phyloP scores from a whole-genome alignment of 2,329 filamentous ascomycete genomes.

The Neospermospora avenae region DNA sequence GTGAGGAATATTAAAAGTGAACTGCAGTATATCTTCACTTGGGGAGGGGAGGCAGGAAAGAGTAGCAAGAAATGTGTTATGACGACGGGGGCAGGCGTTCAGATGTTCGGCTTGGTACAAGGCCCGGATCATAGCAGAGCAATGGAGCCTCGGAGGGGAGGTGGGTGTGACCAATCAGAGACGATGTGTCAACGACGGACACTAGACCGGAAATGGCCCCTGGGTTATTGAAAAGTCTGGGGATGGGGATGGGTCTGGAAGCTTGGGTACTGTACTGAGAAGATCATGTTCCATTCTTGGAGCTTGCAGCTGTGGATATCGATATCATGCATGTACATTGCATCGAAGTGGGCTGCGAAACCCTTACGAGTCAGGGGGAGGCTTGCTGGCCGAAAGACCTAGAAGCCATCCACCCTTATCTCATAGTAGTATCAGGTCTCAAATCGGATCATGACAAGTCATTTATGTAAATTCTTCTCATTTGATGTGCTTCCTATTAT shows the following conservation, averaged over 20 bases:
- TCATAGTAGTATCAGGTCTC: not conserved
- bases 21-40: not conserved
- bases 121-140: not conserved
- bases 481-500: conserved; percentile 7
- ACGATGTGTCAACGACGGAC: conserved; percentile 3
- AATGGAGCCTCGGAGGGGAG: not conserved
- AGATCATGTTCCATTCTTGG: too few relatives aligned
- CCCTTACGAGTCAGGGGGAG: not conserved
- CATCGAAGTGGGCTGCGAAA: not conserved
- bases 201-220: conserved; percentile 10
- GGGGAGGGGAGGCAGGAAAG: not conserved
- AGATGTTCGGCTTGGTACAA: conserved; percentile 3
- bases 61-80: conserved; percentile 8
- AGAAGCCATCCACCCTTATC: not conserved
- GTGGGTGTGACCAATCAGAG: conserved; percentile 4
- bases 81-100: not conserved
- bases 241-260: not conserved
- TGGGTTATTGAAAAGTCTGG: not conserved
- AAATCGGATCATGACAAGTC: not conserved
- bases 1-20: too few relatives aligned
- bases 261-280: too few relatives aligned
- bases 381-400: not conserved
- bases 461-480: not conserved
- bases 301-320: conserved; percentile 6
- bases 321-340: not conserved